A percentile compares a stretch with the other conserved stretches of the same genome.
Conservation (phyloP, 345 rosid genomes). For the Eucalyptus albens region DNA sequence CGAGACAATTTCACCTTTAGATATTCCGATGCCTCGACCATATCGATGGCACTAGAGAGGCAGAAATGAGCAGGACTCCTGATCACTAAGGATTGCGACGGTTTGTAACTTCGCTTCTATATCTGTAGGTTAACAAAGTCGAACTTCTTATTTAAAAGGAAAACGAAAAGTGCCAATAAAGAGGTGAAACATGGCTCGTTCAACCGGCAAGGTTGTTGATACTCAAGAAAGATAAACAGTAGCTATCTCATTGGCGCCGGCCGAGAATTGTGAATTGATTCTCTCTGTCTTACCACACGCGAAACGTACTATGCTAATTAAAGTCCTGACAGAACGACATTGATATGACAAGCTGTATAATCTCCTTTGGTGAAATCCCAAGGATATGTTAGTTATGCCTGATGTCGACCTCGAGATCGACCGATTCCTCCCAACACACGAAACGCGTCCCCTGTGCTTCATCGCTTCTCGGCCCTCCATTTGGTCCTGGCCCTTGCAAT, state of each 20-base stretch:
- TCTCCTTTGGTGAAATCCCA: background rate
- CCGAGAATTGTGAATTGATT: background rate
- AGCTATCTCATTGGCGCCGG: background rate
- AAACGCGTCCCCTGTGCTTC: background rate
- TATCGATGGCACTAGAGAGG: background rate
- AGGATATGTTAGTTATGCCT: background rate
- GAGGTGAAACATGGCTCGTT: background rate
- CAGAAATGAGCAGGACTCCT: background rate
- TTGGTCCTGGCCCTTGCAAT: constrained; percentile 77
- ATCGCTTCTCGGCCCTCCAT: constrained; percentile 64
- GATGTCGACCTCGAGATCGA: background rate
- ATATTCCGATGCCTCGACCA: background rate
- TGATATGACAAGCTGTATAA: background rate
- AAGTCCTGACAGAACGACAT: background rate
- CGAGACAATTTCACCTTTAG: background rate
- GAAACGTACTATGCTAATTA: background rate
- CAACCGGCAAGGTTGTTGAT: background rate
- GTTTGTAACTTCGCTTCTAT: background rate
- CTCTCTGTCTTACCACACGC: background rate
- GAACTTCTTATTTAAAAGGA: background rate
- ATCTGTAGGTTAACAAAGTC: background rate
- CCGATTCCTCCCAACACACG: background rate
- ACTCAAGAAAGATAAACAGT: background rate
- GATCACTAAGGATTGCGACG: background rate
- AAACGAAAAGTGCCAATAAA: background rate